Base-by-base conservation (phyloP, 2,329 filamentous ascomycete species). In the Xylaria sp. region DNA sequence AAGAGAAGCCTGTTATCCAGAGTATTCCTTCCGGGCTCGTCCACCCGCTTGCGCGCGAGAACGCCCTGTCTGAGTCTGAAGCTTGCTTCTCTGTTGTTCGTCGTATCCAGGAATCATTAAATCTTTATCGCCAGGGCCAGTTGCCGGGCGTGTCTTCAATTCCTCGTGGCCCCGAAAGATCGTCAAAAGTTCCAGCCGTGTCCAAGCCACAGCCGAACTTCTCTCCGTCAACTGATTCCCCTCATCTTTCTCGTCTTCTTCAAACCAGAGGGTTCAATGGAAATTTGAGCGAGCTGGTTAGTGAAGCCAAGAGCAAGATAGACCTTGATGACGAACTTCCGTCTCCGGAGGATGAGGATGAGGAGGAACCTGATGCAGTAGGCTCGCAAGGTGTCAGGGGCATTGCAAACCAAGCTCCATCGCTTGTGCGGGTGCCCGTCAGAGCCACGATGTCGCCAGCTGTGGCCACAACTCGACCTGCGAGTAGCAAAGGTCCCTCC, bases 211-310 rank as follows among this genome's bases (percentile, higher is more conserved):
- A 69, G 43, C 58, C 71, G 46, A 64, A 65, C n/a, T 84, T 86
- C 64, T 73, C 79, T 50, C 78, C 78, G 46, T 83, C 85, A 9
- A 69, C 79, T 6, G 79, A 83, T 29, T 83, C 84, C 16, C 89
- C 89, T 13, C 80, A 89, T 71, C 76, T 92, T 18, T 90, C 88
- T 24, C 80, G 80, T 39, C 71, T 90, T 43, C 77, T 91, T 72
- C 77, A 83, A 62, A 79, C 75, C 58, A 81, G 79, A 66, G 86
- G 87, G 29, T 81, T 88, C 62, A 74, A 76, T 55, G 78, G 85
- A 47, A 81, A 90, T 64, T 73, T 90, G 48, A 70, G 76, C 54
- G 78, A 84, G 50, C 69, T 80, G 61, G 85, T 88, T 45, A 74
- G 74, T 48, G 84, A 87, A 62, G 83, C 83, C 20, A 86, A 82